Percentiles rank a stretch among this genome's conserved stretches.
These are phyloP conservation scores for Aspergillus quadrilineatus DNA, from an alignment of 2,329 filamentous ascomycete species.

Conservation along the genomic window DNA sequence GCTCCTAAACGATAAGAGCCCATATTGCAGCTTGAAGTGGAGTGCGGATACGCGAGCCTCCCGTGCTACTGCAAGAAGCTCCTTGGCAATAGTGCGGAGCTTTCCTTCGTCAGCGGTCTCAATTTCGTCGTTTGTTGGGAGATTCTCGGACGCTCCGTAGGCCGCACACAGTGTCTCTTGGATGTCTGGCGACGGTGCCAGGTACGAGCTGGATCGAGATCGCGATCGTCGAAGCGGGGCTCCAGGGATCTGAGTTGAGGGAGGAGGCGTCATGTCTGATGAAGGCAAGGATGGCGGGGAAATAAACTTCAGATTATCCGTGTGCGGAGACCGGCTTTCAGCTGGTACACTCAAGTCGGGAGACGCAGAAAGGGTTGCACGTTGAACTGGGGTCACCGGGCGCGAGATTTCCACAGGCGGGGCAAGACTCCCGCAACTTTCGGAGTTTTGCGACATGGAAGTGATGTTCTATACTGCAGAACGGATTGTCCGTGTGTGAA, in stretches of 20 bases:
- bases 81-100: slow-evolving; percentile 55
- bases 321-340: slow-evolving; percentile 33
- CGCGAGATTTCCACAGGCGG: slow-evolving; percentile 40
- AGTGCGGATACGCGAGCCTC: slow-evolving; percentile 79
- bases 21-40: slow-evolving; percentile 88
- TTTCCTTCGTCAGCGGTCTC: slow-evolving; percentile 52
- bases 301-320: slow-evolving; percentile 35
- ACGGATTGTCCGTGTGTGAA: slow-evolving; percentile 20
- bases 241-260: slow-evolving; percentile 57
- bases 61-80: slow-evolving; percentile 55
- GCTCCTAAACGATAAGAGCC: slow-evolving; percentile 78
- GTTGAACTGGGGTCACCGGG: slow-evolving; percentile 36
- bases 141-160: slow-evolving; percentile 44
- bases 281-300: slow-evolving; percentile 49
- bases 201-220: slow-evolving; percentile 35
- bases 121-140: slow-evolving; percentile 53
- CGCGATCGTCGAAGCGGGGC: slow-evolving; percentile 45
- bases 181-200: slow-evolving; percentile 51
- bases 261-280: slow-evolving; percentile 61
- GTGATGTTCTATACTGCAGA: slow-evolving; percentile 6
- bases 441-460: slow-evolving; percentile 35
- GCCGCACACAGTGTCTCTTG: slow-evolving; percentile 43
- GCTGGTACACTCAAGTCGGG: slow-evolving; percentile 34
- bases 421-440: slow-evolving; percentile 35
- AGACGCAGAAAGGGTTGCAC: slow-evolving; percentile 36